Conservation (phyloP, 768 basidiomycete genomes). For the Sporobolomyces pararoseus region DNA sequence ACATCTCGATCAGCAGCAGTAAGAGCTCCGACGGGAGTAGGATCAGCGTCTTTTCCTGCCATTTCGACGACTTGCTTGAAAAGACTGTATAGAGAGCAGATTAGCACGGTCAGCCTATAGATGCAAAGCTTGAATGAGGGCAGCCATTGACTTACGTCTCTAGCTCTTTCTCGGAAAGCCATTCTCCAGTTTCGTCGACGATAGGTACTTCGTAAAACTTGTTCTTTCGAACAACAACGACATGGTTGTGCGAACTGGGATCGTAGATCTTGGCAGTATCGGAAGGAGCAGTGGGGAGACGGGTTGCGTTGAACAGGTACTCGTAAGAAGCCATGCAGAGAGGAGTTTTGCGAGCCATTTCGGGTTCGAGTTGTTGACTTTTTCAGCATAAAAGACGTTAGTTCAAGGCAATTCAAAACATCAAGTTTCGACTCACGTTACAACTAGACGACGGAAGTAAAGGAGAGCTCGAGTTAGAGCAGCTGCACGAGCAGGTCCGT, state of each 20-base stretch:
- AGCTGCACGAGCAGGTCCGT: constrained; percentile 43
- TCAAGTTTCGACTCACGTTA: constrained; percentile 59
- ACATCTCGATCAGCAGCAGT: constrained; percentile 83
- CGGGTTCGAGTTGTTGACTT: constrained; percentile 77
- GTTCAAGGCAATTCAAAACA: neutral
- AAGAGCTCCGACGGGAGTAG: constrained; percentile 68
- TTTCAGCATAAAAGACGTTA: no score
- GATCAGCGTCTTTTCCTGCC: constrained; percentile 56
- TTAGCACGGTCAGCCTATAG: neutral
- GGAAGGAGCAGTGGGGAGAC: constrained; percentile 75
- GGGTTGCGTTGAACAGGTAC: constrained; percentile 93
- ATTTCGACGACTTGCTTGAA: constrained; percentile 68
- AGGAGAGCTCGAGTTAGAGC: constrained; percentile 44
- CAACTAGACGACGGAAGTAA: constrained; percentile 59
- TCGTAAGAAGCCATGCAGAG: constrained; percentile 92
- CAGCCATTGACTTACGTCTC: constrained; percentile 65
- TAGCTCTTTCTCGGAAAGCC: constrained; percentile 75
- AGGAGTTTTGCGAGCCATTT: constrained; percentile 70
- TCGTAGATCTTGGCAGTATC: constrained; percentile 83
- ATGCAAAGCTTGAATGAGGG: no score
- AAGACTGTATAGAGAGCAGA: constrained; percentile 47
- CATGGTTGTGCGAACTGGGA: constrained; percentile 69
- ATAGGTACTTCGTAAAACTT: constrained; percentile 81
- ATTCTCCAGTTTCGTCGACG: constrained; percentile 60
- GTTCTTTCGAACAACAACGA: constrained; percentile 87